These are phyloP conservation scores for Colletotrichum tabaci DNA, from an alignment of 2,329 filamentous ascomycete species.

Conservation along the genomic window DNA sequence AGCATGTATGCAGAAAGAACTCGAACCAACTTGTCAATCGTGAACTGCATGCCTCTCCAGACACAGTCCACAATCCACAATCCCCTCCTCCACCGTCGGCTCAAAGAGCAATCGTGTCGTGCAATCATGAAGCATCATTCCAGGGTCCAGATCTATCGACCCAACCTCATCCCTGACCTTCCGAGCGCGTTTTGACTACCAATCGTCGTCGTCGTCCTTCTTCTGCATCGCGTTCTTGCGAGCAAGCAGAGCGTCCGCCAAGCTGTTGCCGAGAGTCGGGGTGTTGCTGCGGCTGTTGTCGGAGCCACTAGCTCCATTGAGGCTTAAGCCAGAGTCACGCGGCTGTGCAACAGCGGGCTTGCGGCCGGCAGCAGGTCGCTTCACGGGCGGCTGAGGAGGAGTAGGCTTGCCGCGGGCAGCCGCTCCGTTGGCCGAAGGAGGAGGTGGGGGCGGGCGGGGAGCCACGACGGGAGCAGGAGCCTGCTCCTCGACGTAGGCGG, in stretches of 20 bases:
- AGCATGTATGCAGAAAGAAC: slow-evolving; percentile 42
- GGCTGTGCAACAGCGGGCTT: slow-evolving; percentile 77
- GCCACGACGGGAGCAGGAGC: slow-evolving; percentile 73
- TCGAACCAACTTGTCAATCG: slow-evolving; percentile 24
- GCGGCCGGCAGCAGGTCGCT: slow-evolving; percentile 80
- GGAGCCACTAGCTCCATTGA: slow-evolving; percentile 69
- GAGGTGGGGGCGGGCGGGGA: slow-evolving; percentile 76
- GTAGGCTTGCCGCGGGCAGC: slow-evolving; percentile 74
- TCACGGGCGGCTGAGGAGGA: slow-evolving; percentile 84
- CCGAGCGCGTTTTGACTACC: slow-evolving; percentile 59
- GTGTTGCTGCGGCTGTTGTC: slow-evolving; percentile 79
- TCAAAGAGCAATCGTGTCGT: slow-evolving; percentile 41
- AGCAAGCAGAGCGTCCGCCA: slow-evolving; percentile 84
- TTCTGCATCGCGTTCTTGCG: slow-evolving; percentile 83
- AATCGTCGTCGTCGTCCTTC: slow-evolving; percentile 78
- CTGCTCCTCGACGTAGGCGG: slow-evolving; percentile 93
- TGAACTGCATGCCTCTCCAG: slow-evolving; percentile 34
- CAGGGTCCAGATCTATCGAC: slow-evolving; percentile 36
- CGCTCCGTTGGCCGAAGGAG: slow-evolving; percentile 64
- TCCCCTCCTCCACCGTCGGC: slow-evolving; percentile 32
- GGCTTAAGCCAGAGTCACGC: slow-evolving; percentile 80
- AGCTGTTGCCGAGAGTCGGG: slow-evolving; percentile 79
- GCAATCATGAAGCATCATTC: slow-evolving; percentile 42
- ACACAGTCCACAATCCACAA: slow-evolving; percentile 29
- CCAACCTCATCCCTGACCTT: slow-evolving; percentile 34